Evolutionary conservation across 345 rosid genomes (phyloP).

Genomic region (Euphorbia peplus): DNA sequence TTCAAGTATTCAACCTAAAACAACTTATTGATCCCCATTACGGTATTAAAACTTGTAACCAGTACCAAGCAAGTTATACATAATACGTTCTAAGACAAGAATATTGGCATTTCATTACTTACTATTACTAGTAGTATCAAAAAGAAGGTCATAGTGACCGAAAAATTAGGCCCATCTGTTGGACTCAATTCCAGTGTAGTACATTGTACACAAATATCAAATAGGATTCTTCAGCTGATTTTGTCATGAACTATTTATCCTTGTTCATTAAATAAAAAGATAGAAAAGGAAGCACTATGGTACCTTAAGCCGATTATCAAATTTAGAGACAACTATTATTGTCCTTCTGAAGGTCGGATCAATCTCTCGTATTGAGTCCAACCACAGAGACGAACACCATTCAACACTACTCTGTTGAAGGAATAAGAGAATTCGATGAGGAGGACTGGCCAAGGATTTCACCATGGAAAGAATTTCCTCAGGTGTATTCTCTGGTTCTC

Average conservation of each 20-base stretch:
- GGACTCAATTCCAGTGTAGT: background rate
- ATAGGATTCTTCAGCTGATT: background rate
- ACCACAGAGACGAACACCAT: constrained; percentile 97
- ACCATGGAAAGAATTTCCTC: constrained; percentile 94
- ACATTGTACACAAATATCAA: constrained; percentile 1
- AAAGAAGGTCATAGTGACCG: background rate
- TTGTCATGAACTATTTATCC: background rate
- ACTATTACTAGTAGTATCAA: background rate
- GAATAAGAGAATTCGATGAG: constrained; percentile 84
- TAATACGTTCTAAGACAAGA: background rate
- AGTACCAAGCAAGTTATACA: background rate
- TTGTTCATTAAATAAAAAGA: background rate
- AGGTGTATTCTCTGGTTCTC: constrained; percentile 94
- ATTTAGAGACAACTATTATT: constrained; percentile 85
- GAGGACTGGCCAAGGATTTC: constrained; percentile 88
- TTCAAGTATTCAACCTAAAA: background rate
- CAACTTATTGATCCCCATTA: background rate
- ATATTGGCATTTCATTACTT: background rate
- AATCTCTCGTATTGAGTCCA: constrained; percentile 84
- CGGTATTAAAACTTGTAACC: background rate
- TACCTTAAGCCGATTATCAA: constrained; percentile 97
- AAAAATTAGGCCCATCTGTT: background rate
- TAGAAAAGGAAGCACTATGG: background rate
- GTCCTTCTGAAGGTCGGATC: constrained; percentile 88
- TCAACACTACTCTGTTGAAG: constrained; percentile 98